Conservation (phyloP, 2,329 filamentous ascomycete genomes). For the Cladosporium colombiae region DNA sequence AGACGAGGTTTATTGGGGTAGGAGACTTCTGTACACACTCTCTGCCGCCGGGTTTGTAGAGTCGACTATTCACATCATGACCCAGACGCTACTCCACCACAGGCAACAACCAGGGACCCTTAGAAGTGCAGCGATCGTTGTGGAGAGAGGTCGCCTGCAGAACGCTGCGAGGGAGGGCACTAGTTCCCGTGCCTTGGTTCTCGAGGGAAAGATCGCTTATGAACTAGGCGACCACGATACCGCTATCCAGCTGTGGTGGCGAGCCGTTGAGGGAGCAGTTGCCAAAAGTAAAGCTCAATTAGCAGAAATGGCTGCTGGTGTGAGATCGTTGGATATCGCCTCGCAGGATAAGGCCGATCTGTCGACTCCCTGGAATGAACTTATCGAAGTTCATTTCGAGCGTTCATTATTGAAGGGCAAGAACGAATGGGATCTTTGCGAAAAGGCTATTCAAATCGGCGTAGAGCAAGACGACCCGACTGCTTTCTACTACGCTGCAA, state of each 20-base stretch:
- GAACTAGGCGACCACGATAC: constrained; percentile 28
- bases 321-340: background rate
- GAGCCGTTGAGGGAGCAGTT: constrained; percentile 29
- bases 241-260: constrained; percentile 32
- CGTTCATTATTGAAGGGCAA: constrained; percentile 18
- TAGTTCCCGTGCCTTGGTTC: constrained; percentile 32
- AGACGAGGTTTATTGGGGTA: constrained; percentile 23
- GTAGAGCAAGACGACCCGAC: constrained; percentile 45
- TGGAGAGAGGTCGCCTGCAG: constrained; percentile 27
- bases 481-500: constrained; percentile 43
- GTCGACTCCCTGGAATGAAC: constrained; percentile 36
- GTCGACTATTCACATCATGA: constrained; percentile 30
- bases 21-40: constrained; percentile 29
- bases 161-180: constrained; percentile 26
- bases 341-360: constrained; percentile 27
- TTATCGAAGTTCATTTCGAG: constrained; percentile 30
- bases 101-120: constrained; percentile 24
- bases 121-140: constrained; percentile 23
- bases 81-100: constrained; percentile 23
- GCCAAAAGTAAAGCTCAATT: background rate
- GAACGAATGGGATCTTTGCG: constrained; percentile 10
- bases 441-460: constrained; percentile 19
- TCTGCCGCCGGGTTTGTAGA: constrained; percentile 28
- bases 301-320: background rate
- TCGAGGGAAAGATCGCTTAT: constrained; percentile 34